Base-by-base conservation (phyloP, 192 early-diverging fungal genomes). In the Chytriomyces confervae region DNA sequence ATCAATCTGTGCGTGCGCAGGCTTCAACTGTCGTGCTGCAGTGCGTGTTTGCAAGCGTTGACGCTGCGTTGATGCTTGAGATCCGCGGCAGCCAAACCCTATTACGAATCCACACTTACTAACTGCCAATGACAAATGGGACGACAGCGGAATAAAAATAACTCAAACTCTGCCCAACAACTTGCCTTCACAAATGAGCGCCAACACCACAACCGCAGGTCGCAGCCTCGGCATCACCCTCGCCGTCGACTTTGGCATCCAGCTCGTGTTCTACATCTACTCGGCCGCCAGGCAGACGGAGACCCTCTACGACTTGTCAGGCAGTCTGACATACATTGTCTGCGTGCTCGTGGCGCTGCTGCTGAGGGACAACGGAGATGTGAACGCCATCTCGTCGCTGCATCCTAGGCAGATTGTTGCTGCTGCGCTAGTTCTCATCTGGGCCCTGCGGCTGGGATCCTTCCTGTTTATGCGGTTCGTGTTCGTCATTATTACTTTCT, bases 171-270 rank as follows among this genome's bases (percentile, higher is more conserved):
- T 2, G 36, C 36, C 36, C 36, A 36, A 36, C 36, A 36, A 36
- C 36, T 36, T 1, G 2, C 36, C 36, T 1, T 36, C 36, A 36
- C 36, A 36, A 36, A 36, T 36, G 36, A 36, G 36, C 16, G 51
- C 51, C 16, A 57, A 13, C 51, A 24, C 65, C 18, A 20, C 69
- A 46, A 48, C 77, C 44, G 77, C 77, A 46, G 84, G 82, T 50
- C 50, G 29, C 7, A 82, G 81, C 43, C 83, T 89, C 43, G 62
- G 83, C 11, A 71, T 77, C 57, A 78, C 78, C 46, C 67, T 88
- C 50, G 6, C 78, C 29, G 79, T 89, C 50, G 86, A 88, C 69
- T 77, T 79, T 18, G 88, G 78, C 62, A 84, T 89, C 67, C 88
- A 89, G 80, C 50, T 84, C 7, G 61, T 84, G 48, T 84, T 79